Evolutionary conservation across 176 grass and related monocot genomes (phyloP), one percentile per base, ranked within the genome.

Genomic region (Elaeis guineensis): DNA sequence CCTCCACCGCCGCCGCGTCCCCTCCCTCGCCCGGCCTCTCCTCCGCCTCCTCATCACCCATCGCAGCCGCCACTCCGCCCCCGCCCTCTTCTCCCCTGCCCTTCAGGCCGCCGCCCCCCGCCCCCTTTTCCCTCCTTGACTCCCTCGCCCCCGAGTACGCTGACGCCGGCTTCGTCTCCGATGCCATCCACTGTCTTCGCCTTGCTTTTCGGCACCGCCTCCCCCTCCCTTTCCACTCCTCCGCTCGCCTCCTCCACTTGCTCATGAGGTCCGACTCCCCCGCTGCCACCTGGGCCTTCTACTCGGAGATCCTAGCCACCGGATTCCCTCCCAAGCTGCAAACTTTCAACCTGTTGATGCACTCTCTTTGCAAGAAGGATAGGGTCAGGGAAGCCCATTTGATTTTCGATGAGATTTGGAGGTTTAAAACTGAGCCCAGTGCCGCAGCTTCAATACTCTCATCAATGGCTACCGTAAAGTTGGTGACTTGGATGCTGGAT

Each of bases 391-490:
- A 62, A 4, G 87, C 82, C 14, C 72, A 29, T 50, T 70, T 69
- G 0, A 7, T 79, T 72, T 77, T 90, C 59, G 68, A 85, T 21
- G 69, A 85, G 75, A 82, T 85, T 62, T 49, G 35, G 6, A 75
- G 32, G 0, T 58, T 69, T 15, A 44, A 60, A 3, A 58, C 72
- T 22, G 64, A 20, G 26, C 87, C 68, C 0, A 82, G 72, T 21
- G 79, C 73, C 18, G 79, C 48, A 90, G 63, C 60, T 82, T 85
- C 54, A 85, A 85, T 61, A 85, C 79, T 9, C 80, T 85, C 21
- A 82, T 90, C 21, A 74, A 73, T 52, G 82, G 82, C 28, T 59
- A 65, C 25, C 85, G 69, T 49, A 85, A 58, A 59, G 54, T 15
- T 0, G 58, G 69, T 2, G 61, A 87, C 9, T 75, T 81, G 62